Percentiles rank a stretch among this genome's conserved stretches.
These are phyloP conservation scores for Anastatica hierochuntica DNA, from an alignment of 345 rosid genomes.

Conservation along the genomic window DNA sequence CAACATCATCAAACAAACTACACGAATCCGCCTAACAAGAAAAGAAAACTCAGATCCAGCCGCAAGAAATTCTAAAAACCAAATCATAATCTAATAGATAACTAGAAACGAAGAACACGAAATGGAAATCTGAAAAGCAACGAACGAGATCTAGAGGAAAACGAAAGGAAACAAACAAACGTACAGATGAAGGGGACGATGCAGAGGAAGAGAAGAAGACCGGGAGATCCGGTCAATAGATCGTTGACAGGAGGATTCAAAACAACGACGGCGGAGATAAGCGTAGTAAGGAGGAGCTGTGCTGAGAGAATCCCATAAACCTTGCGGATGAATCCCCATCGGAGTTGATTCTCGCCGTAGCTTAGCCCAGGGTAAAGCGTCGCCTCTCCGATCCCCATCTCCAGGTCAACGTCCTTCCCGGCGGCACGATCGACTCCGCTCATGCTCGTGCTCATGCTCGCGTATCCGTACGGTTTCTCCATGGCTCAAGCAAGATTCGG, in stretches of 20 bases:
- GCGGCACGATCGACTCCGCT: conserved; percentile 11
- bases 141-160: background rate
- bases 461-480: conserved; percentile 48
- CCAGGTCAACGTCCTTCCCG: conserved; percentile 42
- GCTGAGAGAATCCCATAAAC: conserved; percentile 79
- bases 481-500: conserved; percentile 17
- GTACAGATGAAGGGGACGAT: conserved; percentile 68
- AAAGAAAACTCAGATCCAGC: background rate
- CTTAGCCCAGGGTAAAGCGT: conserved; percentile 74
- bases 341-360: conserved; percentile 75
- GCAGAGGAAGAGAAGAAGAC: conserved; percentile 61
- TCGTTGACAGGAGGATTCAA: conserved; percentile 60
- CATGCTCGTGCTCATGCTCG: conserved; percentile 34
- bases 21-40: too few relatives aligned
- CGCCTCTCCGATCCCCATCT: conserved; percentile 55
- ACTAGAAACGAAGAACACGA: background rate
- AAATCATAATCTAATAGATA: too few relatives aligned
- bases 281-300: conserved; percentile 76
- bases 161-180: too few relatives aligned
- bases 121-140: background rate
- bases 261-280: conserved; percentile 58
- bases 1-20: background rate
- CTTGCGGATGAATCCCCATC: conserved; percentile 92
- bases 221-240: conserved; percentile 56
- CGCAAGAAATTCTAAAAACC: background rate